A percentile compares a stretch with the other conserved stretches of the same genome.
phyloP scores from a whole-genome alignment of 2,329 filamentous ascomycete genomes.

The Emergomyces pasteurianus region DNA sequence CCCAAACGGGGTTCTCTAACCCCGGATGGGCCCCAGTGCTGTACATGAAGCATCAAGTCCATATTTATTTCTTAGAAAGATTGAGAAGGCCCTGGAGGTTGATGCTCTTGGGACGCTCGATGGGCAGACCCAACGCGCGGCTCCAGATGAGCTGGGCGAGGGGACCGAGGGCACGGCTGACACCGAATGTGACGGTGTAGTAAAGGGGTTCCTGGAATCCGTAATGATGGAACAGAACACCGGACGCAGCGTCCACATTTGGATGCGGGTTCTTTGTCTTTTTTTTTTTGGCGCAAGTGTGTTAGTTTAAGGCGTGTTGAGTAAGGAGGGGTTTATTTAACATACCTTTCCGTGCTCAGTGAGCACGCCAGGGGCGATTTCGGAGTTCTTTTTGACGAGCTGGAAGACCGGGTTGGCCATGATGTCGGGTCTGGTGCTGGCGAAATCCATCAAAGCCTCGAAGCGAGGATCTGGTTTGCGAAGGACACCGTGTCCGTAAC shows the following conservation, averaged over 20 bases:
- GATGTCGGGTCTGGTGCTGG: constrained; percentile 71
- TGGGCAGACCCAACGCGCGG: constrained; percentile 80
- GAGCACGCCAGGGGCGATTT: constrained; percentile 80
- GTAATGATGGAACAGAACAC: constrained; percentile 95
- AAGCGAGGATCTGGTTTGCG: constrained; percentile 96
- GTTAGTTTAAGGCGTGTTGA: constrained; percentile 4
- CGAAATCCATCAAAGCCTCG: constrained; percentile 93
- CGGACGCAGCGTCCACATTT: constrained; percentile 88
- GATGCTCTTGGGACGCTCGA: constrained; percentile 96
- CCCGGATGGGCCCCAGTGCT: too few relatives aligned
- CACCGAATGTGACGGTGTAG: constrained; percentile 64
- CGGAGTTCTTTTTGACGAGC: constrained; percentile 84
- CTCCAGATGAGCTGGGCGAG: constrained; percentile 95
- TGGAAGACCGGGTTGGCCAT: constrained; percentile 80
- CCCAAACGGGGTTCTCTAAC: not conserved
- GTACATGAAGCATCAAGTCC: too few relatives aligned
- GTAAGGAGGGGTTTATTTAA: constrained; percentile 6
- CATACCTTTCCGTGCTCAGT: constrained; percentile 78
- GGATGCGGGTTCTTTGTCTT: constrained; percentile 92
- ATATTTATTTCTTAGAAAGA: constrained; percentile 84
- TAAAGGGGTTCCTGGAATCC: constrained; percentile 95
- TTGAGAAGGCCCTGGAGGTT: constrained; percentile 79
- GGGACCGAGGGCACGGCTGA: constrained; percentile 64
- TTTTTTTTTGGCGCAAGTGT: not conserved
- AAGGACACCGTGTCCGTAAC: constrained; percentile 90